Evolutionary conservation across 345 rosid species (phyloP), one percentile per base, ranked within the genome.

Genomic region (Aquilaria sinensis): DNA sequence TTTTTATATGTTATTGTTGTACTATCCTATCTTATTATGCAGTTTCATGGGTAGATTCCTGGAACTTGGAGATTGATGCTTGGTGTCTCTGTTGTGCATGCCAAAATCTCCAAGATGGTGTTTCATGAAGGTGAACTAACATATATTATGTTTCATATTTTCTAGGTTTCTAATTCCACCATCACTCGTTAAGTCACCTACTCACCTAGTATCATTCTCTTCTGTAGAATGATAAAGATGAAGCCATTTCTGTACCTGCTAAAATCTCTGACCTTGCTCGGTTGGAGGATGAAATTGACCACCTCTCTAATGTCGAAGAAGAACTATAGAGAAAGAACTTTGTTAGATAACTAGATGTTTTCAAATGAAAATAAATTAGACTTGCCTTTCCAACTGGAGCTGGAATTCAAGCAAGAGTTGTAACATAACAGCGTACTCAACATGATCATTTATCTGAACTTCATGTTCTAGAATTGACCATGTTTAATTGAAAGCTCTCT

Each of bases 41-140:
- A 23, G 45, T 52, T 43, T 37, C 60, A 52, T 69, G 69, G 61
- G 50, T 74, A 90, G 97, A 91, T 88, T 64, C 97, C 96, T 2
- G 96, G 97, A 70, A 90, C 97, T 14, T 90, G 97, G 97, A 83
- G 97, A 71, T 90, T 96, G 96, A 90, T 90, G 97, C 83, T 90
- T 66, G 97, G 97, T 14, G 88, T 88, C 58, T 80, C 97, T 29
- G 93, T 74, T 58, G 74, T 90, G 65, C 97, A 70, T 90, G 96
- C 96, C 97, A 0, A 96, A 90, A 72, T 90, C 97, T 58, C 97
- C 97, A 9, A 72, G 97, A 7, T 90, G 97, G 97, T 90, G 88
- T 62, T 88, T 77, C 65, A 88, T 85, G 90, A 84, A 90, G 85
- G 87, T 79, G 53, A 12, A 43, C 11, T 6, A 2, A 7, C n/a